Evolutionary conservation across 345 rosid species (phyloP), one percentile per base, ranked within the genome.

Genomic region (Hevea brasiliensis): DNA sequence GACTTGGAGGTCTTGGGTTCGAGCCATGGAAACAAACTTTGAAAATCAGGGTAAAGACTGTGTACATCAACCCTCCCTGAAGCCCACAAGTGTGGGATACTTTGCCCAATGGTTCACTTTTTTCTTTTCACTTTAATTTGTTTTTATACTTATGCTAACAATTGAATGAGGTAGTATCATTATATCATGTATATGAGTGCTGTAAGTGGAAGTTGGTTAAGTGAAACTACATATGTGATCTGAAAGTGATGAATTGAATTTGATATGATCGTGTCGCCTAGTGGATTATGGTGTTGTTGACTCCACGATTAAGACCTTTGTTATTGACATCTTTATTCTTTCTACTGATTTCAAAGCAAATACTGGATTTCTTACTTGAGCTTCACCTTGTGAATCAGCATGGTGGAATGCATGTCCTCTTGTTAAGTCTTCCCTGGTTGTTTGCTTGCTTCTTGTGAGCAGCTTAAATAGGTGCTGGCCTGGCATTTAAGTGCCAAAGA

Each of bases 321-420:
- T 50, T 44, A 42, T 61, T 63, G 63, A 56, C 65, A 37, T 79
- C 63, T 65, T 60, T 74, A 57, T 60, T 13, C 76, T 79, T 71
- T 73, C 67, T 63, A 55, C 76, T 73, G 65, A 53, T 76, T 72
- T 71, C 64, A 65, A 66, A 53, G 70, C 26, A 67, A 62, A n/a
- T 54, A 70, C 41, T 74, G 77, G 67, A 77, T 75, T 81, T 83
- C 79, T 83, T 61, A 71, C 75, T 63, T 44, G 75, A 71, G 71
- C 72, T 68, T 67, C 47, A 65, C 77, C 59, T 74, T 79, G 32
- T 79, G 74, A 79, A 72, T 69, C 71, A 6, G 77, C 69, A 71
- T 57, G 74, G 75, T 68, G 67, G 72, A 71, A 64, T 75, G 80
- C 80, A 83, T 67, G 79, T 71, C 63, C 59, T 70, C 76, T 63